phyloP scores from a whole-genome alignment of 805 yeast genomes.

The Barnettozyma sucrosica region DNA sequence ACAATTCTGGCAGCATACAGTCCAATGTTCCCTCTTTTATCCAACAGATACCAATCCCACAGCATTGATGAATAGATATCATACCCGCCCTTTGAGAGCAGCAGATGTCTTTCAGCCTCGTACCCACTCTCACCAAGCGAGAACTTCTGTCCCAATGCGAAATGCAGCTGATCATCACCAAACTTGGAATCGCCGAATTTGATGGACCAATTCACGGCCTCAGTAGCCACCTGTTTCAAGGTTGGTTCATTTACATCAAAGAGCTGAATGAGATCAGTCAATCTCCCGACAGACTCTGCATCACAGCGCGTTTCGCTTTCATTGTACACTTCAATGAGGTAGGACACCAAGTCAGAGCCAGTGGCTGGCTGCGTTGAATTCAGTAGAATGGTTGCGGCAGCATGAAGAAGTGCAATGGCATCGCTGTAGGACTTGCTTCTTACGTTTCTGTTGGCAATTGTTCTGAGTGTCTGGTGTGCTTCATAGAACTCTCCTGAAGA shows the following conservation, averaged over 20 bases:
- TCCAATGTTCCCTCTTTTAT: slow-evolving; percentile 26
- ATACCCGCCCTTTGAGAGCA: slow-evolving; percentile 42
- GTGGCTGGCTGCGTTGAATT: slow-evolving; percentile 72
- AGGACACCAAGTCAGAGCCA: slow-evolving; percentile 69
- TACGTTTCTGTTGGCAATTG: slow-evolving; percentile 81
- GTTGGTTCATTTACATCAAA: slow-evolving; percentile 50
- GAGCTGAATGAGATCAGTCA: slow-evolving; percentile 42
- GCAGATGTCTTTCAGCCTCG: slow-evolving; percentile 68
- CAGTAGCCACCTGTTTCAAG: slow-evolving; percentile 60
- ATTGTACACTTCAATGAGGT: slow-evolving; percentile 65
- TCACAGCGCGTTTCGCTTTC: slow-evolving; percentile 40
- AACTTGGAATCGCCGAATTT: slow-evolving; percentile 42
- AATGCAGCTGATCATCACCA: slow-evolving; percentile 76
- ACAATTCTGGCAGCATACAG: slow-evolving; percentile 51
- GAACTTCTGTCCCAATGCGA: slow-evolving; percentile 64
- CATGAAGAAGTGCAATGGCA: slow-evolving; percentile 68
- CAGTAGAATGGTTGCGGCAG: slow-evolving; percentile 64
- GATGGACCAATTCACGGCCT: slow-evolving; percentile 60
- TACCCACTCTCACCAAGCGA: slow-evolving; percentile 44
- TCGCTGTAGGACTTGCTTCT: slow-evolving; percentile 59
- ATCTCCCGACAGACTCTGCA: slow-evolving; percentile 38
- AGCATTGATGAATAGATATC: slow-evolving; percentile 40
- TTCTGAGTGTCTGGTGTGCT: slow-evolving; percentile 91
- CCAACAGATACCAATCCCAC: slow-evolving; percentile 40
- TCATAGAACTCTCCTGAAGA: slow-evolving; percentile 78